Conservation (phyloP, 768 basidiomycete species). For the Tricholoma terreum region DNA sequence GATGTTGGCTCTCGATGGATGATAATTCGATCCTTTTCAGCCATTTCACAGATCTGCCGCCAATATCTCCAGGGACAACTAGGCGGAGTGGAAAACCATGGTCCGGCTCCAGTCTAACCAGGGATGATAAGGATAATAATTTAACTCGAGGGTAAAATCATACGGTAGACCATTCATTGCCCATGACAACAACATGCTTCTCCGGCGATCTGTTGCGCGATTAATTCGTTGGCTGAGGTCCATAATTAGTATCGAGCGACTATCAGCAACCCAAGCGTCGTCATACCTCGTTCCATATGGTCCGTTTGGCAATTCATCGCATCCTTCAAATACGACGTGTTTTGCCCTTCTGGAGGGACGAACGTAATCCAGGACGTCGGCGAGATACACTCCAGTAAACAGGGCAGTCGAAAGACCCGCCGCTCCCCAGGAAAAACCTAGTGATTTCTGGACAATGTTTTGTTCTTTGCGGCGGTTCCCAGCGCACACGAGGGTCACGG, state of each 20-base stretch:
- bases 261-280: neutral
- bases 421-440: conserved; percentile 57
- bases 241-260: neutral
- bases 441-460: conserved; percentile 53
- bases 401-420: conserved; percentile 51
- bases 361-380: conserved; percentile 49
- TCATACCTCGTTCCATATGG: conserved; percentile 47
- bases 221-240: neutral
- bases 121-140: neutral
- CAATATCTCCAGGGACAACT: conserved; percentile 61
- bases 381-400: conserved; percentile 57
- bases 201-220: conserved; percentile 27
- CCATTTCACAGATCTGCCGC: conserved; percentile 56
- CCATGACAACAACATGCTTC: conserved; percentile 52
- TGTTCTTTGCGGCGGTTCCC: conserved; percentile 68
- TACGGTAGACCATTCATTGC: conserved; percentile 56
- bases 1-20: conserved; percentile 48
- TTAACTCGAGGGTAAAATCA: neutral
- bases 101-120: conserved; percentile 45
- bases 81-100: conserved; percentile 68
- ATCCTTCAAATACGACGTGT: conserved; percentile 60
- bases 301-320: conserved; percentile 54
- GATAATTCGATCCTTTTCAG: conserved; percentile 52
- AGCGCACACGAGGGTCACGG: conserved; percentile 61
- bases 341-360: conserved; percentile 33